Evolutionary conservation across 1,284 basidiomycete species (phyloP).

Genomic region (Sporisorium reilianum): DNA sequence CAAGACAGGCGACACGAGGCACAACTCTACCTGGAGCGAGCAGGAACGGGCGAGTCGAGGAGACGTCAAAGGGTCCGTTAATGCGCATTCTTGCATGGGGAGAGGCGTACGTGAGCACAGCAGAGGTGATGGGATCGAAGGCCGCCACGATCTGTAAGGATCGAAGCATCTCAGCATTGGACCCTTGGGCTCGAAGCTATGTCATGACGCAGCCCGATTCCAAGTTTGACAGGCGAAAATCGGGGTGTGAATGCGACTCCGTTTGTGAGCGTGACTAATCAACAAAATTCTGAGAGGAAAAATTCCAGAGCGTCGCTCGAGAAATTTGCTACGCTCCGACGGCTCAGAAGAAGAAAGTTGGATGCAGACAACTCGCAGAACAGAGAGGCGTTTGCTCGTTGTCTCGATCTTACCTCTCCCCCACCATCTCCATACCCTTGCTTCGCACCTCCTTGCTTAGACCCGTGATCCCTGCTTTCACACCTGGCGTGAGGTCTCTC

Average conservation of each 20-base stretch:
- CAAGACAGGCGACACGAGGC: too few relatives aligned
- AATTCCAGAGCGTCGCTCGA: not conserved
- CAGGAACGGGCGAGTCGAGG: slow-evolving; percentile 1
- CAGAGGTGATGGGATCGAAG: not conserved
- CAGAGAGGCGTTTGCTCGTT: too few relatives aligned
- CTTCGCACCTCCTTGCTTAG: slow-evolving; percentile 17
- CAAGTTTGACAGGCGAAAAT: too few relatives aligned
- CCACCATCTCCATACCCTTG: slow-evolving; percentile 18
- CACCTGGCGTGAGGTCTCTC: slow-evolving; percentile 55
- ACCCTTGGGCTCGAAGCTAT: slow-evolving; percentile 10
- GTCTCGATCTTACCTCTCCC: not conserved
- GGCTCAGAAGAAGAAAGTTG: not conserved
- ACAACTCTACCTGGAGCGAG: too few relatives aligned
- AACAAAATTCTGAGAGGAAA: not conserved
- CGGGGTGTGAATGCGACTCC: too few relatives aligned
- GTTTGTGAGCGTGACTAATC: slow-evolving; percentile 2
- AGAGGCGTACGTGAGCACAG: not conserved
- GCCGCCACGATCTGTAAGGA: not conserved
- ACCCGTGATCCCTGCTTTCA: slow-evolving; percentile 54
- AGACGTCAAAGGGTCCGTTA: slow-evolving; percentile 14
- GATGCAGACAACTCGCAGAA: too few relatives aligned
- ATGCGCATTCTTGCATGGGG: slow-evolving; percentile 16
- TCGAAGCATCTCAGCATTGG: not conserved
- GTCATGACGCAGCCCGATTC: slow-evolving; percentile 49
- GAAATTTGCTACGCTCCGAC: not conserved